Base-by-base conservation (phyloP, 805 yeast species). In the Ogataea dorogensis region DNA sequence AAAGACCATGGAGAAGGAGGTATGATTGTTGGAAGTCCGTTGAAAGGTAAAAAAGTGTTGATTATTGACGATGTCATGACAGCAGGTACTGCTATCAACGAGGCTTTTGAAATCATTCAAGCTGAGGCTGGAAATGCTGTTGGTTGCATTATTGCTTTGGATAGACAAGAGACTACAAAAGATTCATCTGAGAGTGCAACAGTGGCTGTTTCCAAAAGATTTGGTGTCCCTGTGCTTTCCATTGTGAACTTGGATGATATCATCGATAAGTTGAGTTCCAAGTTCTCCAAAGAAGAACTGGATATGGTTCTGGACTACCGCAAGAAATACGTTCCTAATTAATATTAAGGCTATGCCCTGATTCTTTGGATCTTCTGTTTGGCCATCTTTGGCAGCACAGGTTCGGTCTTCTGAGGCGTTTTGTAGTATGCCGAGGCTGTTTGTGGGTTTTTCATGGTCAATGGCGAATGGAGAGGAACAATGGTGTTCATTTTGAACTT, bases 1-100 rank as follows among this genome's bases (percentile, higher is more conserved):
- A 91, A 91, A 66, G 96, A 89, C 58, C 98, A 91, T 58, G 98
- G 98, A 38, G 98, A 91, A 67, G 98, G 98, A 49, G 98, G 98
- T 10, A 75, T 76, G 39, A 85, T 91, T 51, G 98, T 93, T 26
- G 98, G 98, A 23, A 78, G 84, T 29, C 63, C 77, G 5, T 73
- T 91, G 51, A 71, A 73, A 43, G 84, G 75, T 31, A 83, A 89
- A 61, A 73, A 73, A 43, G 77, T 91, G 16, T 67, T 93, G 53
- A 86, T 93, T 53, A 87, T 91, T 44, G 98, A 93, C 62, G 98
- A 91, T 55, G 97, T 93, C 27, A 89, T 91, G 81, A 91, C 98
- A 42, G 98, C 98, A 1, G 98, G 98, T 25, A 93, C 98, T 41
- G 98, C 98, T 32, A 88, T 89, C 59, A 84, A 84, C 52, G 98